Evolutionary conservation across 306 rosid species (phyloP).

Genomic region (Echinosophora koreensis): DNA sequence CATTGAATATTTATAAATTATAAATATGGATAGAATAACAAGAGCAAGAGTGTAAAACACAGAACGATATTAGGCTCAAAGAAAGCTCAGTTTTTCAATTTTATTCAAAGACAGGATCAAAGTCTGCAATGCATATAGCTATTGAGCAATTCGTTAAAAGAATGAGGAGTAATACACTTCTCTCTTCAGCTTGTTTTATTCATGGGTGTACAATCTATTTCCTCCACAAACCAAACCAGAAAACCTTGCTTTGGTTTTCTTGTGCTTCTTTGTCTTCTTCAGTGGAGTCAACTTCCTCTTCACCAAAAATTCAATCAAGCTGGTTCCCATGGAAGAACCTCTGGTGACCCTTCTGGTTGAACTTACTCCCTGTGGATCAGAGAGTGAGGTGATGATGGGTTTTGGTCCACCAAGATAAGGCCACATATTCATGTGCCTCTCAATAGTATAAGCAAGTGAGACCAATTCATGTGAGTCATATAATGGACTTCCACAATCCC

Average conservation of each 20-base stretch:
- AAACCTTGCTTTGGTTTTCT: conserved; percentile 43
- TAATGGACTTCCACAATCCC: conserved; percentile 85
- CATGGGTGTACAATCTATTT: not conserved
- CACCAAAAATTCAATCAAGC: conserved; percentile 39
- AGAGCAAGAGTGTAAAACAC: not conserved
- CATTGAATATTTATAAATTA: not conserved
- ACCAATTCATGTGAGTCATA: conserved; percentile 81
- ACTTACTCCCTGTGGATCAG: not conserved
- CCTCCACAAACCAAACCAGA: conserved; percentile 44
- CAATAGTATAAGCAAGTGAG: conserved; percentile 63
- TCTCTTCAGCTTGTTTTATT: not conserved
- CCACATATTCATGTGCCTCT: conserved; percentile 66
- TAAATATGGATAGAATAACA: not conserved
- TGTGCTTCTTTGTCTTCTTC: conserved; percentile 37
- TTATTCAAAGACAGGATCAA: not conserved
- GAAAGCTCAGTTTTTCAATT: not conserved
- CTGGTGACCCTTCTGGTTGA: not conserved
- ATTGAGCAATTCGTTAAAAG: not conserved
- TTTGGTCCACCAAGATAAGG: conserved; percentile 54
- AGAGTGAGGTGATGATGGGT: conserved; percentile 41
- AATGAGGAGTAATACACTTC: not conserved
- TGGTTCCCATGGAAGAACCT: conserved; percentile 37
- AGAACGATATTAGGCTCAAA: not conserved
- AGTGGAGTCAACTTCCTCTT: conserved; percentile 38
- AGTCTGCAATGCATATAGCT: not conserved